Evolutionary conservation across 2,329 filamentous ascomycete genomes (phyloP).

Genomic region (Ascochyta lentis): DNA sequence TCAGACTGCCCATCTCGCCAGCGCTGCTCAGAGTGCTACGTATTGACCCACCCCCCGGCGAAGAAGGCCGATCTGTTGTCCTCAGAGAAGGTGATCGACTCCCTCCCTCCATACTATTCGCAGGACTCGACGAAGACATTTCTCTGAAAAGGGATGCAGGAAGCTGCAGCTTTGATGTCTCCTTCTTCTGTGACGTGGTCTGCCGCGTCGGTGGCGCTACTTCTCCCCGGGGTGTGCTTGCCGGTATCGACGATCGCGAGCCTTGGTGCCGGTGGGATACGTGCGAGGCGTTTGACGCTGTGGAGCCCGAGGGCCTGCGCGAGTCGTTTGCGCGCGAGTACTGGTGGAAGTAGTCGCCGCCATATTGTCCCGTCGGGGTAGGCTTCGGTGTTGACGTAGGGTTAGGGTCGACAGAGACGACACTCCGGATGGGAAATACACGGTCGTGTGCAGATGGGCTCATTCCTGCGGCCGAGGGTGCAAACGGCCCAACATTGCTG

Average conservation of each 20-base stretch:
- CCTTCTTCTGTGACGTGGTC: constrained; percentile 5
- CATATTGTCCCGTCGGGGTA: constrained; percentile 25
- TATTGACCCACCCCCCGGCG: constrained; percentile 37
- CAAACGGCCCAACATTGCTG: constrained; percentile 20
- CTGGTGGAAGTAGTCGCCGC: constrained; percentile 48
- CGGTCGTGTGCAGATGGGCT: constrained; percentile 61
- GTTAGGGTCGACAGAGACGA: constrained; percentile 71
- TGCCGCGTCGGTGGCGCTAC: constrained; percentile 8
- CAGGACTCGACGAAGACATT: constrained; percentile 29
- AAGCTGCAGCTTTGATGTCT: constrained; percentile 23
- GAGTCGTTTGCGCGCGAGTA: constrained; percentile 34
- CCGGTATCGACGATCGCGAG: constrained; percentile 1
- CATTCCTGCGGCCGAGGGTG: constrained; percentile 33
- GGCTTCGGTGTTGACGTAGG: constrained; percentile 43
- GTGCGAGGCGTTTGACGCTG: constrained; percentile 39
- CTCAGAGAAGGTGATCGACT: constrained; percentile 34
- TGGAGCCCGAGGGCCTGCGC: constrained; percentile 37
- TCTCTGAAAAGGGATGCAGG: constrained; percentile 49
- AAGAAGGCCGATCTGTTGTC: constrained; percentile 29
- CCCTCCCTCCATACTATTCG: constrained; percentile 28
- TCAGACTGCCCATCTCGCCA: constrained; percentile 56
- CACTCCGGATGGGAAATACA: constrained; percentile 83
- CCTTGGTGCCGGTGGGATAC: constrained; percentile 25
- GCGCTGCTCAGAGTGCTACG: constrained; percentile 46
- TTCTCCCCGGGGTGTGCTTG: constrained; percentile 12